Conservation (phyloP, 176 grass and related monocot species). For the Luzula sylvatica region DNA sequence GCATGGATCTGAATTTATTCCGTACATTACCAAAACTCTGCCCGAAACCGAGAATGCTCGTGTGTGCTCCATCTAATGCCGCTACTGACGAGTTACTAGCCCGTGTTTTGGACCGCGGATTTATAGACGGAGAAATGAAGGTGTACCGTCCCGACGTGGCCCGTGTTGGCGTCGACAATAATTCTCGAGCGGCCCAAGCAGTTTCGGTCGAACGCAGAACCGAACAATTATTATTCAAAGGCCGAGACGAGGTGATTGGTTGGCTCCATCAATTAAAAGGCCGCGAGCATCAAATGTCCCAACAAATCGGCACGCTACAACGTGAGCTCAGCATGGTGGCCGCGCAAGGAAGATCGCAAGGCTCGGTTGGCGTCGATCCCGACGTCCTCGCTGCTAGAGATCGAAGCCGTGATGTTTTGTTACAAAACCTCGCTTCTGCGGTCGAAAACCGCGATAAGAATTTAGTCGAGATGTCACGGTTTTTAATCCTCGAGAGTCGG, state of each 20-base stretch:
- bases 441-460: slow-evolving; percentile 93
- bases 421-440: slow-evolving; percentile 83
- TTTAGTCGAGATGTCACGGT: slow-evolving; percentile 90
- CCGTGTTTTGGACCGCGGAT: slow-evolving; percentile 93
- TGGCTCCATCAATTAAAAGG: slow-evolving; percentile 90
- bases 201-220: slow-evolving; percentile 97
- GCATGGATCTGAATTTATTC: slow-evolving; percentile 96
- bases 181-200: slow-evolving; percentile 92
- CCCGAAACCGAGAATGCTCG: slow-evolving; percentile 96
- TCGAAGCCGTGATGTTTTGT: slow-evolving; percentile 59
- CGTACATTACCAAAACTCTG: slow-evolving; percentile 94
- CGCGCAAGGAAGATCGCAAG: slow-evolving; percentile 71
- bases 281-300: slow-evolving; percentile 60
- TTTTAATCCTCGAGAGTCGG: slow-evolving; percentile 75
- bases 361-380: slow-evolving; percentile 97
- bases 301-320: slow-evolving; percentile 62
- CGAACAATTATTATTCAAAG: slow-evolving; percentile 88
- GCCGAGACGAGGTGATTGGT: slow-evolving; percentile 73
- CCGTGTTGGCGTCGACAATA: slow-evolving; percentile 94
- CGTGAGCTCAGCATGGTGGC: slow-evolving; percentile 71
- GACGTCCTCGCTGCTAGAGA: slow-evolving; percentile 80
- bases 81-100: slow-evolving; percentile 93
- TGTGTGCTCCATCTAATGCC: slow-evolving; percentile 95
- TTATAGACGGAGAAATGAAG: slow-evolving; percentile 99
- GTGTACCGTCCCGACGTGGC: slow-evolving; percentile 98